Evolutionary conservation across 2,329 filamentous ascomycete species (phyloP), one percentile per base, ranked within the genome.

Genomic region (Volutella citrinella): DNA sequence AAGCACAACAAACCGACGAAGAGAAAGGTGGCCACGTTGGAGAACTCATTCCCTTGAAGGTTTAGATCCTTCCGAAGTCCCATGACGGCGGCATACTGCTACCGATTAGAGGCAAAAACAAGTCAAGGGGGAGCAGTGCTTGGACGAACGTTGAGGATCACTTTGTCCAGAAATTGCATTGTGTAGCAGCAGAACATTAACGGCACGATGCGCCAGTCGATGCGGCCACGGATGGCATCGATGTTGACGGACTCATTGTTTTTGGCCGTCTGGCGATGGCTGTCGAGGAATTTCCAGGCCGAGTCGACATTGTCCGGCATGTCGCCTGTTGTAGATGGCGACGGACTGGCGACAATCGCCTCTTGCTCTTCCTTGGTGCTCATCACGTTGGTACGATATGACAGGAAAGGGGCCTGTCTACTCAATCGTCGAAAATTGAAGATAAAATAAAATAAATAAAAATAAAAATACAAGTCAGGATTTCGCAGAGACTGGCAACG

Each of bases 71-170:
- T 56, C 15, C 57, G 63, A 7, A 85, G 54, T 4, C 78, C 78
- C 80, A 84, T 84, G 32, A 84, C 77, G 39, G 74, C 75, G 13
- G 77, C 78, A 50, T 84, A 84, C 71, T 80, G 53, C 7, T 20
- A 7, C 21, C 8, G 14, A 22, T 17, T n/a, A 20, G 15, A 30
- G 36, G 36, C 16, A 44, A 23, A 22, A 14, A 16, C 25, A 24
- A 25, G 21, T 19, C 28, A 21, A 24, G 18, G 40, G 36, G 24
- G 30, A 23, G 23, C 15, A 13, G 19, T 11, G 8, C 19, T 18
- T 24, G 18, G 20, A 60, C 71, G 51, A 32, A 79, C 76, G 48
- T 82, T 82, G 27, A 81, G 67, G 18, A 77, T 69, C 40, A 80
- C 73, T 58, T 82, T 82, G 62, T 82, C 78, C 27, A 81, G 62